Evolutionary conservation across 371 early-diverging fungal species (phyloP).

Genomic region (Mortierella sp.): DNA sequence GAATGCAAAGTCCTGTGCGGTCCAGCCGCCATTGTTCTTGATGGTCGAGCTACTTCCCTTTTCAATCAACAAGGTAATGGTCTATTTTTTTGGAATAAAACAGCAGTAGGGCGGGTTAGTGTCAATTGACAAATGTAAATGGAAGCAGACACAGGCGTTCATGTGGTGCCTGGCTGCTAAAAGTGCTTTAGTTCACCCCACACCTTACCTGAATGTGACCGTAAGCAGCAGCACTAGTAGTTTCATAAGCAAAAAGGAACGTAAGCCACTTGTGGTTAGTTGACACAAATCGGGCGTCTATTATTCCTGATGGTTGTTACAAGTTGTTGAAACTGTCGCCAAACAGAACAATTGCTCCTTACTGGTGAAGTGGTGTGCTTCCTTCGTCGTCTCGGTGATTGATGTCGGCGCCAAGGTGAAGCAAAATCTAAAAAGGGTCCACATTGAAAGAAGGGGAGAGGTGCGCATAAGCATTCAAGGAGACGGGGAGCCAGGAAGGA

Average conservation of each 20-base stretch:
- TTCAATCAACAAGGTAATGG: slow-evolving; percentile 41
- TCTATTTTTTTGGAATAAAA: slow-evolving; percentile 16
- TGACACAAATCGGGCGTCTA: background rate
- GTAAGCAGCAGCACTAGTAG: slow-evolving; percentile 48
- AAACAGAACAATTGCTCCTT: slow-evolving; percentile 18
- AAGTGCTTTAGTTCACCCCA: background rate
- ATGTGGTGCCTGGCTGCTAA: background rate
- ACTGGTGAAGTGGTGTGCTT: slow-evolving; percentile 49
- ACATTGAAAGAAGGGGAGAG: background rate
- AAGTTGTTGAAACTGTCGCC: background rate
- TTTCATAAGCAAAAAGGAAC: background rate
- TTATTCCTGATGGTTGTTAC: background rate
- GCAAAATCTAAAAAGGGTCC: slow-evolving; percentile 31
- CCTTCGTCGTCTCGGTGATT: slow-evolving; percentile 52
- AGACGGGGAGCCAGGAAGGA: background rate
- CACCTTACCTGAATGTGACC: slow-evolving; percentile 47
- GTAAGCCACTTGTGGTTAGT: background rate
- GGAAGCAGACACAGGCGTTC: background rate
- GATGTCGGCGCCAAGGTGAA: slow-evolving; percentile 47
- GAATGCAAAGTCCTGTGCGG: slow-evolving; percentile 50
- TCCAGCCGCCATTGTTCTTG: slow-evolving; percentile 57
- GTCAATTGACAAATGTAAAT: background rate
- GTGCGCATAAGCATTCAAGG: background rate
- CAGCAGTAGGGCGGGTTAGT: background rate
- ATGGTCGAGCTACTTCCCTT: slow-evolving; percentile 40